Evolutionary conservation across 2,329 filamentous ascomycete species (phyloP).

Genomic region (Cyclaneusma minus): DNA sequence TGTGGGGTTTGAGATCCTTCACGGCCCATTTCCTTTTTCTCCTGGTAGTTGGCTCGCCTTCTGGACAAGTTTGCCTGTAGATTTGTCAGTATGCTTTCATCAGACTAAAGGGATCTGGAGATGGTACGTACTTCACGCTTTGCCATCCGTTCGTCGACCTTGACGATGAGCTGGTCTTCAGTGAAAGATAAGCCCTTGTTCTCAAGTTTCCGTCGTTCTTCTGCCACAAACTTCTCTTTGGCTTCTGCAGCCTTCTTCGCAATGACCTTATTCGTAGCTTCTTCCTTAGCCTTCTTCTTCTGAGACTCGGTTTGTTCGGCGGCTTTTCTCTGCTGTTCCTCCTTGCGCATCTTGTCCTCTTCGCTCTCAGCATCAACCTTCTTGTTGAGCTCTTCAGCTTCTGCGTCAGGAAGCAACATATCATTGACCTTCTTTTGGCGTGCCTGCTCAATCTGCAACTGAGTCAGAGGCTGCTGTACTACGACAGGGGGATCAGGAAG

Average conservation of each 20-base stretch:
- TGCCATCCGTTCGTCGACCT: constrained; percentile 8
- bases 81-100: too few relatives aligned
- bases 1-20: too few relatives aligned
- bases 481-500: too few relatives aligned
- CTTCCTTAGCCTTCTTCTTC: constrained; percentile 5
- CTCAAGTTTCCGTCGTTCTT: constrained; percentile 4
- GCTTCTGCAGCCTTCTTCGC: constrained; percentile 4
- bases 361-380: constrained; percentile 7
- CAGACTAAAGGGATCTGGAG: constrained; percentile 1
- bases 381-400: constrained; percentile 11
- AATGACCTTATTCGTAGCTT: constrained; percentile 7
- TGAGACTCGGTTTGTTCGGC: constrained; percentile 1
- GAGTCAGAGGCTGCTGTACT: too few relatives aligned
- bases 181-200: constrained; percentile 3
- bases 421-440: too few relatives aligned
- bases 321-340: constrained; percentile 3
- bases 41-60: too few relatives aligned
- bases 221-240: constrained; percentile 3
- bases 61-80: too few relatives aligned
- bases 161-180: constrained; percentile 3
- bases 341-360: constrained; percentile 1
- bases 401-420: too few relatives aligned
- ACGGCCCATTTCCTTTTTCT: too few relatives aligned
- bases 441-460: too few relatives aligned
- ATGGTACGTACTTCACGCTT: constrained; percentile 6